Evolutionary conservation across 495 filamentous ascomycete genomes (phyloP), one percentile per base, ranked within the genome.

Genomic region (Neurospora sp.): DNA sequence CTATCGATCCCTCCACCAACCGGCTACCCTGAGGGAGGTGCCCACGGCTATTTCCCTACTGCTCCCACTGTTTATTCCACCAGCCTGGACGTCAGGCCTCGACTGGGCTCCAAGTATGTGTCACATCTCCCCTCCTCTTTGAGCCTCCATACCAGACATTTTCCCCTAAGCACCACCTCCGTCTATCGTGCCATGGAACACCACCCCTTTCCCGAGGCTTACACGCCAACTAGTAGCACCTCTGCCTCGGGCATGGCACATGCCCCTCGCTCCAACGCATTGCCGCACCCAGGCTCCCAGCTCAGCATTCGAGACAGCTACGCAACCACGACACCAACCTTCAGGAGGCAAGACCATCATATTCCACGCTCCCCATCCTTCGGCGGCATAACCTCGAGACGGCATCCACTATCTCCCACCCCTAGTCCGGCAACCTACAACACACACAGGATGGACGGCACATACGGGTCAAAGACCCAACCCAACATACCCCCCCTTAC

Each of bases 401-500:
- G 84, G 74, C 81, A 86, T 72, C 86, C 85, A 9, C 72, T 88
- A 69, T 87, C 86, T 37, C 86, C 86, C 73, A 84, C 83, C 10
- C 83, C 84, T 16, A 85, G 81, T 70, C 80, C 83, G 7, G 79
- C 75, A 42, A 76, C 76, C 41, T 83, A 84, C 74, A 82, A 78
- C 74, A 77, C 84, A 1, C 80, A 83, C 79, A 84, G 84, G 75
- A 85, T 86, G 84, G 86, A 86, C 73, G 73, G 76, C 70, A 74
- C 76, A 74, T 79, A 83, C 73, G 82, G 80, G 71, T 76, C 79
- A 68, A 83, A 84, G 76, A 73, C 73, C 73, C 78, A 79, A 77
- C 78, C 80, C 41, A 83, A 79, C 76, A 83, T 86, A n/a, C 87
- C 91, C 5, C 90, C 91, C 31, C 88, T 93, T 41, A 74, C 83